phyloP scores from a whole-genome alignment of 1,139 yeast species.

The Yamadazyma diospyri region DNA sequence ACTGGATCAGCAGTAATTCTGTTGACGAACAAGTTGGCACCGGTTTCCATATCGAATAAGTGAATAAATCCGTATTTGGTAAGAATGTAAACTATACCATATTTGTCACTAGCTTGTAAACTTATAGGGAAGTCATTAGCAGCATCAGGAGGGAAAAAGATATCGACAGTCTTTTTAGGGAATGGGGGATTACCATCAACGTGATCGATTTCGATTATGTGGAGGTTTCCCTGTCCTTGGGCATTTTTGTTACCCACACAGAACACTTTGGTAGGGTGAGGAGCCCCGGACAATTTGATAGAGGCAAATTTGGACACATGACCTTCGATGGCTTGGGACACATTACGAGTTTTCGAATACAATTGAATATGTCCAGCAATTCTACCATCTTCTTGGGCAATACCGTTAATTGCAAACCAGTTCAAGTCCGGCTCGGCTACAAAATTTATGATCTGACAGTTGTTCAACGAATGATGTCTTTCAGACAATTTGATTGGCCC shows the following conservation, averaged over 20 bases:
- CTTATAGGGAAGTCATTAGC: conserved; percentile 95
- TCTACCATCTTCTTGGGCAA: conserved; percentile 90
- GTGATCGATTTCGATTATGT: conserved; percentile 95
- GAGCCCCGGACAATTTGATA: conserved; percentile 69
- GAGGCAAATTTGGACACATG: conserved; percentile 91
- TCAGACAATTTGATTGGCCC: conserved; percentile 80
- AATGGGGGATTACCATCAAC: conserved; percentile 82
- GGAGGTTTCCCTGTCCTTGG: conserved; percentile 82
- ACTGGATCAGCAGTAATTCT: conserved; percentile 96
- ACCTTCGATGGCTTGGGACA: conserved; percentile 96
- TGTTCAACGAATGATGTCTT: conserved; percentile 76
- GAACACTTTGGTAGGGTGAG: conserved; percentile 79
- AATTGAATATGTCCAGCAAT: conserved; percentile 96
- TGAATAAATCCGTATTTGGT: conserved; percentile 97
- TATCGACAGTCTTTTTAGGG: conserved; percentile 85
- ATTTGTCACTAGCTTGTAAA: conserved; percentile 79
- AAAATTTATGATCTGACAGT: conserved; percentile 88
- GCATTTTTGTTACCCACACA: conserved; percentile 87
- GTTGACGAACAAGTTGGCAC: conserved; percentile 89
- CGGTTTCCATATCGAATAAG: conserved; percentile 89
- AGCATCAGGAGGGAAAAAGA: conserved; percentile 96
- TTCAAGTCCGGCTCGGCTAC: conserved; percentile 76
- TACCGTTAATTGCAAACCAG: conserved; percentile 96
- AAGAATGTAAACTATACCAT: conserved; percentile 82
- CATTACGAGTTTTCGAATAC: conserved; percentile 80